phyloP scores from a whole-genome alignment of 441 rosid species.

The Capsella rubella region DNA sequence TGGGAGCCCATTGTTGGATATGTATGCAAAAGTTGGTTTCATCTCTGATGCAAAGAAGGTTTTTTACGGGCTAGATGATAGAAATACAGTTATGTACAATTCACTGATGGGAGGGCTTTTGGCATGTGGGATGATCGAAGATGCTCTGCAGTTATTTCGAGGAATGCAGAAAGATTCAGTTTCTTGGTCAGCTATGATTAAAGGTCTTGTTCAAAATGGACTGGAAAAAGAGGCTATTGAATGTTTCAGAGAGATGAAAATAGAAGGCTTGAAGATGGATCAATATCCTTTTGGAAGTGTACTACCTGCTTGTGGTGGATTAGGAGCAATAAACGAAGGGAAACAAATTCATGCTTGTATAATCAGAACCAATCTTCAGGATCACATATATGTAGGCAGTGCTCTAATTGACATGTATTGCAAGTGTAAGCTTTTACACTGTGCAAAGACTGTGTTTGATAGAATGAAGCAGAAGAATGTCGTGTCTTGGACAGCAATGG shows the following conservation, averaged over 20 bases:
- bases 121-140: constrained; percentile 72
- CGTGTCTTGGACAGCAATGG: constrained; percentile 95
- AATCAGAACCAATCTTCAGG: constrained; percentile 60
- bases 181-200: constrained; percentile 91
- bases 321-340: constrained; percentile 67
- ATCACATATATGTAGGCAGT: constrained; percentile 81
- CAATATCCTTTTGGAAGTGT: constrained; percentile 90
- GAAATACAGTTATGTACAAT: constrained; percentile 74
- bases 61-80: constrained; percentile 59
- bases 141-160: constrained; percentile 60
- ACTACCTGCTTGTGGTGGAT: constrained; percentile 81
- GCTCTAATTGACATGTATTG: constrained; percentile 98
- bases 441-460: constrained; percentile 73
- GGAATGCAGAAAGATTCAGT: constrained; percentile 82
- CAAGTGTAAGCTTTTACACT: constrained; percentile 65
- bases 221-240: constrained; percentile 66
- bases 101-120: constrained; percentile 80
- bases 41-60: constrained; percentile 68
- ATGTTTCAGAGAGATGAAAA: constrained; percentile 71
- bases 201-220: constrained; percentile 80
- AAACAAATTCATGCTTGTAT: constrained; percentile 73
- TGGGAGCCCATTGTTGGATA: constrained; percentile 80
- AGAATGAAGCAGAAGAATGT: constrained; percentile 77
- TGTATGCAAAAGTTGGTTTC: constrained; percentile 78
- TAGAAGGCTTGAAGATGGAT: constrained; percentile 69